A percentile compares a stretch with the other conserved stretches of the same genome.
Evolutionary conservation across 2,329 filamentous ascomycete genomes (phyloP).

Genomic region (Bisporella sp.): DNA sequence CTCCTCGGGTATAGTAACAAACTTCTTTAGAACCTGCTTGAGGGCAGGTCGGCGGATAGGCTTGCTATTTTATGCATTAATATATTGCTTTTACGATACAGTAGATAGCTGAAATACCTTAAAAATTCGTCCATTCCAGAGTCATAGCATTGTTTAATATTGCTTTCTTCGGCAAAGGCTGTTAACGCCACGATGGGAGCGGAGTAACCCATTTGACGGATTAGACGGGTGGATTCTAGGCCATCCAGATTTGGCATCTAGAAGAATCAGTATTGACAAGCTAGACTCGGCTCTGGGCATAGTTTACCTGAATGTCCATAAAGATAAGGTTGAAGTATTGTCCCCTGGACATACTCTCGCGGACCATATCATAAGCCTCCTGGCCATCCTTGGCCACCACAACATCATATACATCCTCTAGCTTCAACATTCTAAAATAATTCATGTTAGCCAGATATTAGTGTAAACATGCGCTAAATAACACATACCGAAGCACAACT

Average conservation of each 20-base stretch:
- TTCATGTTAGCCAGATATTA: conserved; percentile 22
- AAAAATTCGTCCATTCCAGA: conserved; percentile 92
- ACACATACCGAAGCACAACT: conserved; percentile 43
- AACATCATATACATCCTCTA: conserved; percentile 79
- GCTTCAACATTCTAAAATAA: conserved; percentile 58
- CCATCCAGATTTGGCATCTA: conserved; percentile 91
- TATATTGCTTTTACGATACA: not conserved
- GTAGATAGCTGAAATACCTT: conserved; percentile 8
- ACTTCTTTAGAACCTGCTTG: conserved; percentile 80
- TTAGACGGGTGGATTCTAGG: conserved; percentile 76
- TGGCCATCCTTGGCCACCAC: conserved; percentile 82
- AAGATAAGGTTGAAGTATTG: conserved; percentile 80
- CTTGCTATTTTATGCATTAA: conserved; percentile 36
- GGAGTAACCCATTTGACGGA: conserved; percentile 78
- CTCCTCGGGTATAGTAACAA: conserved; percentile 74
- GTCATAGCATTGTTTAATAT: conserved; percentile 78
- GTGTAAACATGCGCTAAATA: conserved; percentile 32
- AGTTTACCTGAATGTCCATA: conserved; percentile 66
- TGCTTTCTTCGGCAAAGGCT: conserved; percentile 85
- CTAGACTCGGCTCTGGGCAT: no score
- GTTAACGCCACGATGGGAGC: conserved; percentile 87
- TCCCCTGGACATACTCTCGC: conserved; percentile 68
- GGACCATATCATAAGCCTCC: conserved; percentile 82
- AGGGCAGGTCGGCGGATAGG: conserved; percentile 76
- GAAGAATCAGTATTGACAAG: no score